These are phyloP conservation scores for Inonotus obliquus DNA, from an alignment of 1,284 basidiomycete genomes.

Conservation along the genomic window DNA sequence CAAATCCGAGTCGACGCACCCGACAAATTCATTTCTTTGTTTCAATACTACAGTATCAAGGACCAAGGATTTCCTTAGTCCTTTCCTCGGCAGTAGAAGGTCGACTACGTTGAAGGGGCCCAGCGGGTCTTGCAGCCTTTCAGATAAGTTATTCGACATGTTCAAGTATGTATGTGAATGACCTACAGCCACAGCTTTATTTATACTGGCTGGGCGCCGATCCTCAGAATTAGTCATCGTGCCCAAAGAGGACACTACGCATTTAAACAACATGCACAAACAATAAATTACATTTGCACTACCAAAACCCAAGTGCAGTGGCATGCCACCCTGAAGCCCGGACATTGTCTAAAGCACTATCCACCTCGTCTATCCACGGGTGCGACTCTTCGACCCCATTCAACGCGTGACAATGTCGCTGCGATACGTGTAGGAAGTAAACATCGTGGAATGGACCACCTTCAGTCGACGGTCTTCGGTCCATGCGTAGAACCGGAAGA, in stretches of 20 bases:
- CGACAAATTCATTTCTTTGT: slow-evolving; percentile 1
- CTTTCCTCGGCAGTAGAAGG: background rate
- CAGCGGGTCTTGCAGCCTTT: background rate
- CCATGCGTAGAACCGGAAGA: slow-evolving; percentile 42
- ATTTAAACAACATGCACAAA: no score
- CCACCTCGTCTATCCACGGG: slow-evolving; percentile 8
- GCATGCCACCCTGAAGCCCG: slow-evolving; percentile 1
- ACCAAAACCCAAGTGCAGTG: slow-evolving; percentile 12
- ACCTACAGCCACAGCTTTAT: no score
- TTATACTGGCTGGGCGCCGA: no score
- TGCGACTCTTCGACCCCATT: background rate
- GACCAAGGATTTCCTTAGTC: background rate
- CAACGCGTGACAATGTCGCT: background rate
- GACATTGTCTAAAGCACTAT: background rate
- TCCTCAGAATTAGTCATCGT: background rate
- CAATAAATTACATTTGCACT: background rate
- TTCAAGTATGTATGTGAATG: no score
- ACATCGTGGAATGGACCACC: slow-evolving; percentile 49
- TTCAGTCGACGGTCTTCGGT: slow-evolving; percentile 53
- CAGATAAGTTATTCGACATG: background rate
- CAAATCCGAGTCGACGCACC: background rate
- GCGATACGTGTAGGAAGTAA: slow-evolving; percentile 38
- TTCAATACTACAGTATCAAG: slow-evolving; percentile 6
- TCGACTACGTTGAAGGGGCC: slow-evolving; percentile 4
- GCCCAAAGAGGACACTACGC: background rate